These are phyloP conservation scores for Aristolochia fimbriata DNA, from an alignment of 164 flowering plant species.

Conservation along the genomic window DNA sequence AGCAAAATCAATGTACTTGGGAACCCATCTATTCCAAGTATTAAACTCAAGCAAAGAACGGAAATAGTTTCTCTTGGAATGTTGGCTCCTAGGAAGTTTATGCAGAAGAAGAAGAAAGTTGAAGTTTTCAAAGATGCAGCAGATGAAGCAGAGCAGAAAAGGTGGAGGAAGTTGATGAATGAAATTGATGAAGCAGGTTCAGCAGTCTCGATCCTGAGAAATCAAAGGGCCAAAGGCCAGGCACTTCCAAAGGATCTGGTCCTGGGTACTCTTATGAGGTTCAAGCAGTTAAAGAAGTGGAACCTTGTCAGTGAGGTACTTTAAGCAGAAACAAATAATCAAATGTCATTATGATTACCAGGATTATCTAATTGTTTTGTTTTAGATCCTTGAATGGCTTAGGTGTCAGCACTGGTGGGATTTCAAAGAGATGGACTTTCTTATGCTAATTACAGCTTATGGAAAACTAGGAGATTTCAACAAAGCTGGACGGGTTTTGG, in stretches of 20 bases:
- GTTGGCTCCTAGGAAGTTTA: conserved; percentile 85
- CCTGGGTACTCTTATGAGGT: conserved; percentile 77
- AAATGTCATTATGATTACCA: not conserved
- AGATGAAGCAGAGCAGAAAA: conserved; percentile 75
- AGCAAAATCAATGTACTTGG: conserved; percentile 25
- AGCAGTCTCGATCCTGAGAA: conserved; percentile 56
- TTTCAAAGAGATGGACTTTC: conserved; percentile 75
- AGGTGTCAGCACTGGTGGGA: conserved; percentile 91
- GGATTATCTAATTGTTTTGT: conserved; percentile 4
- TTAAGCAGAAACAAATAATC: not conserved
- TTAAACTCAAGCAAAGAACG: conserved; percentile 23
- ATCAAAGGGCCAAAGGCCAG: conserved; percentile 27
- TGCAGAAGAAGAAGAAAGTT: conserved; percentile 68
- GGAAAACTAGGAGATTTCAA: conserved; percentile 86
- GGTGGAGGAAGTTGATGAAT: conserved; percentile 81
- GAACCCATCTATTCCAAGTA: conserved; percentile 11
- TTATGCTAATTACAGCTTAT: conserved; percentile 92
- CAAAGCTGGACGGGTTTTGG: conserved; percentile 56
- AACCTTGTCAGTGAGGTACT: conserved; percentile 82
- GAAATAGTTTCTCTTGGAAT: conserved; percentile 59
- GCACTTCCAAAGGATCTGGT: conserved; percentile 67
- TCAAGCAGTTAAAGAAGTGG: conserved; percentile 95
- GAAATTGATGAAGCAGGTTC: conserved; percentile 83
- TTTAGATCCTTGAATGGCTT: conserved; percentile 95
- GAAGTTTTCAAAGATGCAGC: conserved; percentile 74